A percentile compares a stretch with the other conserved stretches of the same genome.
These are phyloP conservation scores for Schrenkiella parvula DNA, from an alignment of 345 rosid species.

Conservation along the genomic window DNA sequence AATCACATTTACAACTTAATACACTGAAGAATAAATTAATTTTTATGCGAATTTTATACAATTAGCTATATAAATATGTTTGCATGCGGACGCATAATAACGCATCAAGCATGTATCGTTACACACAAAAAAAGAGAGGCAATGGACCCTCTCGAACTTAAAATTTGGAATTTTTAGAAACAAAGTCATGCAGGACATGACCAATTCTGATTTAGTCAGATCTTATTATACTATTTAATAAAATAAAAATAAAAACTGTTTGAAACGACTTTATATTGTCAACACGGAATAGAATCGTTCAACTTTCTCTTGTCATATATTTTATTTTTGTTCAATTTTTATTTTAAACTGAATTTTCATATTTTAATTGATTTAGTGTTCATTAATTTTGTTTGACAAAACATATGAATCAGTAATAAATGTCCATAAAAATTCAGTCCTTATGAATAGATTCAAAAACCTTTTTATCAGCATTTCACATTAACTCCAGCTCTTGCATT, in stretches of 20 bases:
- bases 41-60: background rate
- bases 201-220: conserved; percentile 4
- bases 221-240: background rate
- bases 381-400: background rate
- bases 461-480: conserved; percentile 6
- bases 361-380: background rate
- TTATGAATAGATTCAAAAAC: background rate
- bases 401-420: background rate
- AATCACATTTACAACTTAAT: conserved; percentile 7
- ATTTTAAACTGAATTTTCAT: background rate
- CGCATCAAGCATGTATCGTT: conserved; percentile 9
- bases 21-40: background rate
- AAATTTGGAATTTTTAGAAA: background rate
- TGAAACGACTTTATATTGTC: background rate
- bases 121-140: background rate
- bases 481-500: background rate
- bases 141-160: background rate
- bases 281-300: conserved; percentile 9
- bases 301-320: background rate
- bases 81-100: conserved; percentile 11
- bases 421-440: background rate
- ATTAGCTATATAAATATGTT: background rate
- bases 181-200: conserved; percentile 21
- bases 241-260: background rate
- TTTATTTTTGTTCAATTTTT: background rate